Evolutionary conservation across 768 basidiomycete genomes (phyloP).

Genomic region (Chalciporus sphaerocephalus): DNA sequence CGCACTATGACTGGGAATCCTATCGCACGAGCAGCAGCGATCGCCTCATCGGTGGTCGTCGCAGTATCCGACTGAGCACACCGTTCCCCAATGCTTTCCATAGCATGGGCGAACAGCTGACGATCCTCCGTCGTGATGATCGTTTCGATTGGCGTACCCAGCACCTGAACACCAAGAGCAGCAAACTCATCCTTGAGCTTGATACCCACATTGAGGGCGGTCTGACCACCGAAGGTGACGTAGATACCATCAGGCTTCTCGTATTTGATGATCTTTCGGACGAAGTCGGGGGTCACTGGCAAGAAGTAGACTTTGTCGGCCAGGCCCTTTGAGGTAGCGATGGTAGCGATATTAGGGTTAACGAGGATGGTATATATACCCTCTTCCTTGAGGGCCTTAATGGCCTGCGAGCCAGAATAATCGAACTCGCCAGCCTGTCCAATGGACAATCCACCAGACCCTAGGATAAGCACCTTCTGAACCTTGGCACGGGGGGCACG

Average conservation of each 20-base stretch:
- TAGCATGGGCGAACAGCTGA: slow-evolving; percentile 88
- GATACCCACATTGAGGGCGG: slow-evolving; percentile 93
- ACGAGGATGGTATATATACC: slow-evolving; percentile 99
- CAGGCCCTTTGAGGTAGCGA: slow-evolving; percentile 93
- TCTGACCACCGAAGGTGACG: slow-evolving; percentile 97
- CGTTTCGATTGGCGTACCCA: slow-evolving; percentile 95
- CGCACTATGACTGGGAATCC: slow-evolving; percentile 96
- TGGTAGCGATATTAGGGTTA: slow-evolving; percentile 99
- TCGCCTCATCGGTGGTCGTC: slow-evolving; percentile 79
- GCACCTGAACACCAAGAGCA: slow-evolving; percentile 82
- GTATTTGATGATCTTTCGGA: slow-evolving; percentile 96
- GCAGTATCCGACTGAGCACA: slow-evolving; percentile 90
- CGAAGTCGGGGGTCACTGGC: slow-evolving; percentile 96
- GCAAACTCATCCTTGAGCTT: slow-evolving; percentile 97
- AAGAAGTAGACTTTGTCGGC: slow-evolving; percentile 99
- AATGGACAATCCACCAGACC: slow-evolving; percentile 95
- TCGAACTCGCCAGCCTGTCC: slow-evolving; percentile 99
- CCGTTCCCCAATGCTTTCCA: slow-evolving; percentile 94
- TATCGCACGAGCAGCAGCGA: slow-evolving; percentile 75
- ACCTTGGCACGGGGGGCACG: slow-evolving; percentile 71
- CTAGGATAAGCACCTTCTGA: slow-evolving; percentile 92
- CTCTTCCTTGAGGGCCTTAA: slow-evolving; percentile 98
- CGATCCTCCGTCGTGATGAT: slow-evolving; percentile 97
- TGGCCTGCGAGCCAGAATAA: slow-evolving; percentile 98
- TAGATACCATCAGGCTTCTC: slow-evolving; percentile 99